Conservation (phyloP, 192 early-diverging fungal genomes). For the Entomortierella lignicola region DNA sequence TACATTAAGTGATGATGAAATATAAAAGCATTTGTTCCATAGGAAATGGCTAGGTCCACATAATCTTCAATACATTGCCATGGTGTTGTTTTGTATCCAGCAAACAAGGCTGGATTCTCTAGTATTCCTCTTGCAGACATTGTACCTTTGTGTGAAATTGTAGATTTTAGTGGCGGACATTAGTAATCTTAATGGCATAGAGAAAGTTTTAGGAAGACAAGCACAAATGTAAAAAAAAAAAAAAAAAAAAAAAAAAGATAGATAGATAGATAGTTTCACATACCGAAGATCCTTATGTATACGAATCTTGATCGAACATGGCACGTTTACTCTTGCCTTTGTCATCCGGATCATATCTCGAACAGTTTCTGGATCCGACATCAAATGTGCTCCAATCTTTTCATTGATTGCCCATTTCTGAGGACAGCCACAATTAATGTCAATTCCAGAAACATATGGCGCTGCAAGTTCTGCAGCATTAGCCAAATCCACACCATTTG, state of each 20-base stretch:
- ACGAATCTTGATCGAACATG: conserved; percentile 90
- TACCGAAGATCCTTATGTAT: conserved; percentile 78
- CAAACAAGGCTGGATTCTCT: conserved; percentile 94
- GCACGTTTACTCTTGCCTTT: conserved; percentile 73
- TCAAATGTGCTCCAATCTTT: conserved; percentile 86
- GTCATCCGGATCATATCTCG: conserved; percentile 88
- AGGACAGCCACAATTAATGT: conserved; percentile 96
- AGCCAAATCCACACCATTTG: conserved; percentile 80
- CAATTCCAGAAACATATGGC: conserved; percentile 78
- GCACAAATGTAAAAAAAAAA: too few relatives aligned
- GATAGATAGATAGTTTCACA: background rate
- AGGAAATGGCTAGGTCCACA: conserved; percentile 73
- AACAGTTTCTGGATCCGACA: conserved; percentile 91
- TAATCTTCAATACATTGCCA: conserved; percentile 83
- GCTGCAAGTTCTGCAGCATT: conserved; percentile 87
- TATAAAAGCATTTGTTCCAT: conserved; percentile 87
- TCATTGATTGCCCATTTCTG: conserved; percentile 96
- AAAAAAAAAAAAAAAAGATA: background rate
- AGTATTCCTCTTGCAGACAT: conserved; percentile 94
- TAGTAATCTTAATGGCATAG: too few relatives aligned
- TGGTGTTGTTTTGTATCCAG: conserved; percentile 83
- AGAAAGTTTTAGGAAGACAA: too few relatives aligned
- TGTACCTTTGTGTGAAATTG: conserved; percentile 69
- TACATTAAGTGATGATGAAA: conserved; percentile 97
- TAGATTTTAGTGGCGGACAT: too few relatives aligned